Base-by-base conservation (phyloP, 2,329 filamentous ascomycete species). In the Hawksworthiomyces lignivorus region DNA sequence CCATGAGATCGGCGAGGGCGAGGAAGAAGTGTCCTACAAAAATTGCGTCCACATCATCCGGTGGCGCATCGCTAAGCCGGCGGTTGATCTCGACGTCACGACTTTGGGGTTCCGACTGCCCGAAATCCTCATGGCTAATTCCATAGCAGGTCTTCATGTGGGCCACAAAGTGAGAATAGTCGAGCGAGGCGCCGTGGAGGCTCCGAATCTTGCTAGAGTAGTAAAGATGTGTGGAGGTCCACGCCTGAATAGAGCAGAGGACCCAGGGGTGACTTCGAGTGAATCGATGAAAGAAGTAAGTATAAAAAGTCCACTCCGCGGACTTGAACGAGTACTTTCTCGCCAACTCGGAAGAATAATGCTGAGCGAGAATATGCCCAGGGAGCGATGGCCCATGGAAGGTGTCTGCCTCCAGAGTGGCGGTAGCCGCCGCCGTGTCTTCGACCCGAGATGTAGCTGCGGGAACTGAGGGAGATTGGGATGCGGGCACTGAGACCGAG, bases 241-340 rank as follows among this genome's bases (percentile, higher is more conserved):
- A 39, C 12, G 36, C 36, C 7, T 39, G 36, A 14, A 39, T 39
- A 3, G 36, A 39, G 20, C 20, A 39, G 19, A 39, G 20, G 3
- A 39, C 36, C 36, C 36, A 39, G 1, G 36, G 36, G 9, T 39
- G 36, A 7, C 28, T 39, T 6, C 26, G 36, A 1, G 36, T 39
- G 20, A 39, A 39, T 4, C 36, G 36, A 11, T 39, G 36, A 15
- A 39, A 39, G 27, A 39, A 39, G n/a, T 39, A 39, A 10, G 36
- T 39, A 21, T 39, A 39, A 7, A 39, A 39, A 3, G 36, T 39
- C 36, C 36, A 39, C n/a, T 39, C 36, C 2, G 28, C 15, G 1
- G 36, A 39, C 28, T 39, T 39, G 36, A 39, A 39, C n/a, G 36
- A 39, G 20, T 39, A 39, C 20, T 39, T 39, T 18, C 20, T 24